Percentiles rank a stretch among this genome's conserved stretches.
Evolutionary conservation across 306 rosid genomes (phyloP).

Genomic region (Prunus kanzakura): DNA sequence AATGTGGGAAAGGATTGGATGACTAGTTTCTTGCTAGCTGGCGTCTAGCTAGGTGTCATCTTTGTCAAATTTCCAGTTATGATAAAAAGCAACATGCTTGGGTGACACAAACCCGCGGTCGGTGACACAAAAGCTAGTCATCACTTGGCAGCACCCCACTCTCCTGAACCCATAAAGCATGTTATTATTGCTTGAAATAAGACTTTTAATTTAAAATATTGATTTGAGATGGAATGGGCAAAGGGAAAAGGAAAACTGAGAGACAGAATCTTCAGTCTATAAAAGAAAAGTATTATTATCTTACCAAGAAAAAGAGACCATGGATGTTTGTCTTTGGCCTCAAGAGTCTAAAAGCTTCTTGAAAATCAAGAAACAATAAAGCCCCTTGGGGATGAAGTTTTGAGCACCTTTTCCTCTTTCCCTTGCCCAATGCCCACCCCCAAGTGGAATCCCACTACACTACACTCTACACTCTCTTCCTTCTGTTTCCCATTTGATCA

Average conservation of each 20-base stretch:
- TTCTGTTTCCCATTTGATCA: too few relatives aligned
- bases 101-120: background rate
- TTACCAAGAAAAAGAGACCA: conserved; percentile 31
- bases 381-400: conserved; percentile 45
- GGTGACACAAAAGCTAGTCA: conserved; percentile 52
- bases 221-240: background rate
- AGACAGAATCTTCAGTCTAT: conserved; percentile 21
- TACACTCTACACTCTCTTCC: background rate
- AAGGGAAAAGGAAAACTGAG: background rate
- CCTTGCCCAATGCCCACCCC: background rate
- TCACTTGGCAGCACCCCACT: background rate
- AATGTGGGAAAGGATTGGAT: conserved; percentile 35
- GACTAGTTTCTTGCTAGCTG: background rate
- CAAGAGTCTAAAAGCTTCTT: conserved; percentile 46
- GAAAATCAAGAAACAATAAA: background rate
- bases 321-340: background rate
- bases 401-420: conserved; percentile 24
- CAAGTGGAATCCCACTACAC: conserved; percentile 7
- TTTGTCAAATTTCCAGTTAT: conserved; percentile 47
- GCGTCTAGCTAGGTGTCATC: conserved; percentile 3
- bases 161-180: background rate
- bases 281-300: conserved; percentile 29
- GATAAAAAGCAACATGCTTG: conserved; percentile 20
- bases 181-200: background rate
- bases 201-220: background rate